These are phyloP conservation scores for Amanita molliuscula DNA, from an alignment of 768 basidiomycete genomes.

Conservation along the genomic window DNA sequence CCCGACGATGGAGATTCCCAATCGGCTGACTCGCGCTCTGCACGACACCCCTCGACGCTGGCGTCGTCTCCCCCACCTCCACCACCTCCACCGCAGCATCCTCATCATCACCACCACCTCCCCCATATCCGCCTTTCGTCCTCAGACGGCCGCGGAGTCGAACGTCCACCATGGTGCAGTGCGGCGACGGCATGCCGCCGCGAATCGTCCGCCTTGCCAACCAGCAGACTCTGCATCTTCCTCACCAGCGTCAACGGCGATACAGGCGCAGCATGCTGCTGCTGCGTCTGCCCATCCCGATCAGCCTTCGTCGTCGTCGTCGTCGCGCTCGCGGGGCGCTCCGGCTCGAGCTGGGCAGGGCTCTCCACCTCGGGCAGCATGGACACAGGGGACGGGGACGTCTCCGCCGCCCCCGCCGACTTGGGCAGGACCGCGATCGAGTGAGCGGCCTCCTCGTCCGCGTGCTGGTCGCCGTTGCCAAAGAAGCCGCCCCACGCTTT, in stretches of 20 bases:
- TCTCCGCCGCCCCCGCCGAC: constrained; percentile 62
- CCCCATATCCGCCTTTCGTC: constrained; percentile 18
- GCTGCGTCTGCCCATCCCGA: constrained; percentile 6
- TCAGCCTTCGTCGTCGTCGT: neutral
- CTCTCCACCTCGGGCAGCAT: constrained; percentile 37
- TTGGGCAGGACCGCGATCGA: constrained; percentile 31
- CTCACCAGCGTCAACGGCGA: constrained; percentile 57
- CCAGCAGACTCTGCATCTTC: constrained; percentile 65
- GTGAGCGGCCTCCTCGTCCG: constrained; percentile 28
- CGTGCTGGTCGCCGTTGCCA: constrained; percentile 29
- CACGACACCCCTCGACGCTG: constrained; percentile 19
- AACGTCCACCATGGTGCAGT: too few species aligned
- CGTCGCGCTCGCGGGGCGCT: neutral
- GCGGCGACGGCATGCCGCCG: constrained; percentile 21
- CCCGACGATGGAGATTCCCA: constrained; percentile 55
- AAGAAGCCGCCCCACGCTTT: constrained; percentile 56
- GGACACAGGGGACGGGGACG: constrained; percentile 14
- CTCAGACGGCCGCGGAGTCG: constrained; percentile 17
- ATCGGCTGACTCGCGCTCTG: constrained; percentile 47
- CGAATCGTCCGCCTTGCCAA: constrained; percentile 34
- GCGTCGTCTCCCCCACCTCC: constrained; percentile 4
- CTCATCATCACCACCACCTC: constrained; percentile 19
- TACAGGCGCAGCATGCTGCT: constrained; percentile 15
- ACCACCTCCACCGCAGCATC: constrained; percentile 17
- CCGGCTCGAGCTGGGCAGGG: constrained; percentile 14